Conservation (phyloP, 768 basidiomycete species). For the Lentinus tigrinus region DNA sequence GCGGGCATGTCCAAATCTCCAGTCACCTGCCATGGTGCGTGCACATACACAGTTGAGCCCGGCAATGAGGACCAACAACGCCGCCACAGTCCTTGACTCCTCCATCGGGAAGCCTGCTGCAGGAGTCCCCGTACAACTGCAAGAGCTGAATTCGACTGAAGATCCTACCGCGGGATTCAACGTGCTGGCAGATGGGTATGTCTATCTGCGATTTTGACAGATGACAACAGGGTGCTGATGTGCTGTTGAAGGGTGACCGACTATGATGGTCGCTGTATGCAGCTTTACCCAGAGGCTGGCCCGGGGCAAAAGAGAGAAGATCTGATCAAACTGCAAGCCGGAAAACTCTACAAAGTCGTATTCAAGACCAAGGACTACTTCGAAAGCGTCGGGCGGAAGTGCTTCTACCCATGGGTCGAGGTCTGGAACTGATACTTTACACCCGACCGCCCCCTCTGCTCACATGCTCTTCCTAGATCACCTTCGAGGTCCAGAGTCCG, state of each 20-base stretch:
- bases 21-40: conserved; percentile 87
- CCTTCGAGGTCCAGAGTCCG: conserved; percentile 70
- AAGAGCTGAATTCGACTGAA: conserved; percentile 39
- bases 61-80: not conserved
- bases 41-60: not conserved
- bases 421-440: conserved; percentile 37
- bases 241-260: conserved; percentile 60
- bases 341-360: conserved; percentile 74
- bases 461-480: conserved; percentile 44
- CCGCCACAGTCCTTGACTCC: conserved; percentile 73
- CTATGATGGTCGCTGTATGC: conserved; percentile 76
- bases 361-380: conserved; percentile 88
- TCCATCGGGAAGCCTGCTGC: conserved; percentile 79
- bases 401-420: conserved; percentile 92
- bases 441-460: not conserved
- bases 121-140: conserved; percentile 64
- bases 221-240: not conserved
- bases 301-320: conserved; percentile 44
- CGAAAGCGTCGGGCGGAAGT: conserved; percentile 53
- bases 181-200: conserved; percentile 58
- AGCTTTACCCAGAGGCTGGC: conserved; percentile 60
- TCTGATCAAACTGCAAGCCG: conserved; percentile 48
- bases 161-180: conserved; percentile 9
- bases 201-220: conserved; percentile 1
- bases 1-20: conserved; percentile 53